Conservation (phyloP, 2,329 filamentous ascomycete species). For the Apiospora marii region DNA sequence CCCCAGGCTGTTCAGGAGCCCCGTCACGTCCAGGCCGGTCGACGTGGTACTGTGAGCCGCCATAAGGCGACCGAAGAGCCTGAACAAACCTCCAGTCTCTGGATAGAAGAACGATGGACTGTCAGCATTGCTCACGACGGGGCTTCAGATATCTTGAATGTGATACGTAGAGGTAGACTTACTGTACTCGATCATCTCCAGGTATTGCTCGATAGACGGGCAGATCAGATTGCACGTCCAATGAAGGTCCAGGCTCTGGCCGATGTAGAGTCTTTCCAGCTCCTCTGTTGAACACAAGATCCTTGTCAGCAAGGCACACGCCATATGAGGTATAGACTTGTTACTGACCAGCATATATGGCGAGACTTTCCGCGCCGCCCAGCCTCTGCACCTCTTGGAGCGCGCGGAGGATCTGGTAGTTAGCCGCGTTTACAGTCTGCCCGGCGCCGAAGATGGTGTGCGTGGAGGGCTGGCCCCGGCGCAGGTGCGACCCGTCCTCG, state of each 20-base stretch:
- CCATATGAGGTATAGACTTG: too few species aligned
- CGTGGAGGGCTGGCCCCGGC: not conserved
- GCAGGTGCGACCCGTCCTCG: not conserved
- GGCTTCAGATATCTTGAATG: too few species aligned
- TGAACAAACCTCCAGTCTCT: conserved; percentile 32
- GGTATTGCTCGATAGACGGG: conserved; percentile 44
- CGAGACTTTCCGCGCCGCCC: not conserved
- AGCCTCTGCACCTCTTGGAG: not conserved
- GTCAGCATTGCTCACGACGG: too few species aligned
- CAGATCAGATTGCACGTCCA: conserved; percentile 13
- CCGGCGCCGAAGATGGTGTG: not conserved
- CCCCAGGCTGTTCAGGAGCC: conserved; percentile 65
- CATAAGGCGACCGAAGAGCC: conserved; percentile 28
- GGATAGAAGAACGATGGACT: conserved; percentile 37
- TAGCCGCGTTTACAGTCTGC: not conserved
- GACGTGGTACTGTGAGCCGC: not conserved
- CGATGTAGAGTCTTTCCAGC: not conserved
- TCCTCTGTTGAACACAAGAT: not conserved
- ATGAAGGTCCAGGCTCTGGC: conserved; percentile 19
- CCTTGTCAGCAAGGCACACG: too few species aligned
- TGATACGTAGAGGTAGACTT: conserved; percentile 43
- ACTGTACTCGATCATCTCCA: conserved; percentile 57
- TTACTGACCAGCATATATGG: not conserved
- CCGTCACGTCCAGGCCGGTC: not conserved
- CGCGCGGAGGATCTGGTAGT: not conserved